Conservation (phyloP, 176 grass and related monocot genomes). For the Metroxylon sagu region DNA sequence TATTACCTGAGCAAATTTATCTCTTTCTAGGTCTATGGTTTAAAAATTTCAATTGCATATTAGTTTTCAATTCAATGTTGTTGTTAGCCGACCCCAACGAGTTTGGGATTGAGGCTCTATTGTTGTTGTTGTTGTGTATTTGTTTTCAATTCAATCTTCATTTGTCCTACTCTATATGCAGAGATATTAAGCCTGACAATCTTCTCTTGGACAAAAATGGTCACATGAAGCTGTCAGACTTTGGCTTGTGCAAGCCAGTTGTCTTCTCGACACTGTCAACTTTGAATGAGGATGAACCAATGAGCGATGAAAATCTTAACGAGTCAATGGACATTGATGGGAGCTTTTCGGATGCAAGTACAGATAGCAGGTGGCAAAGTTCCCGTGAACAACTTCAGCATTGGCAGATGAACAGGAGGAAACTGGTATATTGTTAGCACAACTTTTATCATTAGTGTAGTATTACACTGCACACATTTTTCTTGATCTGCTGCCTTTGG, state of each 20-base stretch:
- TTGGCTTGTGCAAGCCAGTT: conserved; percentile 95
- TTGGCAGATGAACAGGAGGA: conserved; percentile 95
- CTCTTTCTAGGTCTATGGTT: too few species aligned
- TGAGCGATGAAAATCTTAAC: conserved; percentile 66
- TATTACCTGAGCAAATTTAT: too few species aligned
- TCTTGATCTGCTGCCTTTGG: neutral
- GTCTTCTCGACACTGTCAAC: conserved; percentile 89
- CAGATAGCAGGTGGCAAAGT: conserved; percentile 82
- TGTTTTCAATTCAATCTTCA: neutral
- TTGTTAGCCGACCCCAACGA: too few species aligned
- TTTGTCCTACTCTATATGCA: conserved; percentile 31
- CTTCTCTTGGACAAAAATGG: conserved; percentile 89
- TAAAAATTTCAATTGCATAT: too few species aligned
- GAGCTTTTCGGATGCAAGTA: conserved; percentile 49
- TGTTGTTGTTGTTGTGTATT: too few species aligned
- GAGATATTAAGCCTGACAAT: conserved; percentile 99
- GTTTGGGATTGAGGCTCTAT: too few species aligned
- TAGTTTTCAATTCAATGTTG: too few species aligned
- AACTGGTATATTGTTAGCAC: conserved; percentile 47
- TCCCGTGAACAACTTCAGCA: conserved; percentile 87
- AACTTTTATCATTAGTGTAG: neutral
- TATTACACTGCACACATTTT: too few species aligned
- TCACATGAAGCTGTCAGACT: conserved; percentile 98
- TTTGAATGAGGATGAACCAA: conserved; percentile 88
- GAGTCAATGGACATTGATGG: conserved; percentile 93